phyloP scores from a whole-genome alignment of 2,329 filamentous ascomycete genomes.

The Aspergillus phoenicis region DNA sequence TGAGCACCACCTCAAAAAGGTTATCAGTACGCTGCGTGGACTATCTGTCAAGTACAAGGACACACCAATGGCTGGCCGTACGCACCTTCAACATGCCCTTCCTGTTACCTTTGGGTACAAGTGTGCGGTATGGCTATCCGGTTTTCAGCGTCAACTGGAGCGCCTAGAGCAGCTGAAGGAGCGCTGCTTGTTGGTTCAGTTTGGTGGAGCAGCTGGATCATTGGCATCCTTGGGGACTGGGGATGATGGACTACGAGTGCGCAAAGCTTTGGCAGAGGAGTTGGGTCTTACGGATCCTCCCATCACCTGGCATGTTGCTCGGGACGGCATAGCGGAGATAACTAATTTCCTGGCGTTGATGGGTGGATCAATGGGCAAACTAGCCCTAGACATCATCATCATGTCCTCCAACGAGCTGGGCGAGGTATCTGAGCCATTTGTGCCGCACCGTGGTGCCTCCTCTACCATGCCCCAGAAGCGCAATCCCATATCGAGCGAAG shows the following conservation, averaged over 20 bases:
- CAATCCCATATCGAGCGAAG: conserved; percentile 61
- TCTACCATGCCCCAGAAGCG: conserved; percentile 63
- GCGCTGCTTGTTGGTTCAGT: conserved; percentile 56
- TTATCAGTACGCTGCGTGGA: conserved; percentile 47
- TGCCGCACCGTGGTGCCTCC: conserved; percentile 57
- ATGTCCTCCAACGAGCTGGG: conserved; percentile 61
- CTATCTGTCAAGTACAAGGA: conserved; percentile 53
- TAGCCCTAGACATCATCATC: conserved; percentile 59
- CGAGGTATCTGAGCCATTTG: conserved; percentile 59
- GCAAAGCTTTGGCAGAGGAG: conserved; percentile 53
- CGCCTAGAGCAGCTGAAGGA: conserved; percentile 51
- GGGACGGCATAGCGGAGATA: conserved; percentile 58
- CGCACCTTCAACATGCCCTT: conserved; percentile 60
- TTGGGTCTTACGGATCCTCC: conserved; percentile 52
- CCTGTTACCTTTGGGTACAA: conserved; percentile 63
- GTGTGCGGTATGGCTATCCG: conserved; percentile 57
- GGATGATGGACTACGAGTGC: conserved; percentile 53
- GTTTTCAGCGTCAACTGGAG: conserved; percentile 53
- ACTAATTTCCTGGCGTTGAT: conserved; percentile 57
- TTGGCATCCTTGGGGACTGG: conserved; percentile 55
- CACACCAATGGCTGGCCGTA: conserved; percentile 60
- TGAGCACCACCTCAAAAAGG: conserved; percentile 46
- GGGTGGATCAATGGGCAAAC: conserved; percentile 57
- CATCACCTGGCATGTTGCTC: conserved; percentile 61
- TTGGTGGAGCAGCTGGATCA: conserved; percentile 60